phyloP scores from a whole-genome alignment of 163 green algal genomes.

The Scenedesmus sp. region DNA sequence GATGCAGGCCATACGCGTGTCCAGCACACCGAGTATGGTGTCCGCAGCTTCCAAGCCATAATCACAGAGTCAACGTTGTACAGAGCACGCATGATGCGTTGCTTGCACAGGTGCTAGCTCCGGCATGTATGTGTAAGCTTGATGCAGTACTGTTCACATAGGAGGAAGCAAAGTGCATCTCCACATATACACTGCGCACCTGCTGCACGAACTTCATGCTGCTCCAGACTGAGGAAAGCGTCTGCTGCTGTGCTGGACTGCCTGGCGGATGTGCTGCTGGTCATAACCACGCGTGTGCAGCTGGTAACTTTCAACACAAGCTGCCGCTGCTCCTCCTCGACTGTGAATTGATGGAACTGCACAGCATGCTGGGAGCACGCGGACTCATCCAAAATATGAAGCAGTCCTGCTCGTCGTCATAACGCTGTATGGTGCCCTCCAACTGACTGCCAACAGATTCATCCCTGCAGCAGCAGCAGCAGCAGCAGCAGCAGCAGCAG shows the following conservation, averaged over 20 bases:
- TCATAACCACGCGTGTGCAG: background rate
- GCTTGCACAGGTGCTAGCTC: background rate
- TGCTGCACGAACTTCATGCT: background rate
- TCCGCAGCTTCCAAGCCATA: background rate
- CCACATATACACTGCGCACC: background rate
- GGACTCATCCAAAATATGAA: slow-evolving; percentile 4
- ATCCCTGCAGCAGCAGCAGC: slow-evolving; percentile 24
- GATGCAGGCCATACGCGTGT: background rate
- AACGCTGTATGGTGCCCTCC: slow-evolving; percentile 22
- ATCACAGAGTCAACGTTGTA: too few species aligned
- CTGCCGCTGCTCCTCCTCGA: slow-evolving; percentile 40
- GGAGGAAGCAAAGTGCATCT: background rate
- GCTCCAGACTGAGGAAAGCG: background rate
- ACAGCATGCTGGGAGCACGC: background rate
- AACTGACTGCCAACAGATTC: background rate
- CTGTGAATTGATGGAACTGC: slow-evolving; percentile 54
- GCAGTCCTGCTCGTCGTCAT: slow-evolving; percentile 17
- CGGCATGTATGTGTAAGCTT: background rate
- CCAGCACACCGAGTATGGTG: background rate
- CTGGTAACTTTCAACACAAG: slow-evolving; percentile 44
- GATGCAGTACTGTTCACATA: background rate
- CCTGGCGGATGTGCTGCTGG: background rate
- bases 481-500: background rate
- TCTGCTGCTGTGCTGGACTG: background rate
- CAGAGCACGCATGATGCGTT: too few species aligned